A percentile compares a stretch with the other conserved stretches of the same genome.
Conservation (phyloP, 2,329 filamentous ascomycete genomes). For the Aureobasidium namibiae region DNA sequence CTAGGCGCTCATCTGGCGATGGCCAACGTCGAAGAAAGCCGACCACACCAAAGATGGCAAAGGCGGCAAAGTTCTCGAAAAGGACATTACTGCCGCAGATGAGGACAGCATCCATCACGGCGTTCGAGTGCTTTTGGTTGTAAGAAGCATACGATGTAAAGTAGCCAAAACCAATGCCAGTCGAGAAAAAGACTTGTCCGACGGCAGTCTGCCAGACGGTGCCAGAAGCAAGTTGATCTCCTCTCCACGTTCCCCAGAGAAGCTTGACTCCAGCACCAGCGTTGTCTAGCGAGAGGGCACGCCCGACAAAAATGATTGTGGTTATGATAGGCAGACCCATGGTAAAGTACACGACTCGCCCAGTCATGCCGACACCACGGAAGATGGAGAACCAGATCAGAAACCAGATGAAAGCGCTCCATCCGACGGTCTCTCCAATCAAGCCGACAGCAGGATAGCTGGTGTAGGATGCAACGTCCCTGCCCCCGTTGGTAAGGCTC, state of each 20-base stretch:
- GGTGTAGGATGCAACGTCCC: slow-evolving; percentile 36
- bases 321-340: slow-evolving; percentile 52
- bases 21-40: slow-evolving; percentile 40
- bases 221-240: slow-evolving; percentile 42
- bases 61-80: slow-evolving; percentile 47
- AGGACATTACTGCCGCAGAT: slow-evolving; percentile 49
- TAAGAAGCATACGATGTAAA: slow-evolving; percentile 53
- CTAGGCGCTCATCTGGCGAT: slow-evolving; percentile 37
- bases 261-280: slow-evolving; percentile 45
- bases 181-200: slow-evolving; percentile 54
- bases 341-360: slow-evolving; percentile 54
- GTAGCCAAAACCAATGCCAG: slow-evolving; percentile 51
- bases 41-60: slow-evolving; percentile 49
- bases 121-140: slow-evolving; percentile 49
- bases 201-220: slow-evolving; percentile 53
- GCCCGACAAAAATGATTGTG: slow-evolving; percentile 48
- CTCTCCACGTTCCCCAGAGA: slow-evolving; percentile 41
- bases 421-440: slow-evolving; percentile 50
- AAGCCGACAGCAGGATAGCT: slow-evolving; percentile 40
- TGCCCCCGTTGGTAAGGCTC: slow-evolving; percentile 25
- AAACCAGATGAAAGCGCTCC: slow-evolving; percentile 53
- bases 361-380: slow-evolving; percentile 49
- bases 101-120: slow-evolving; percentile 50
- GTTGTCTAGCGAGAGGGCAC: slow-evolving; percentile 46
- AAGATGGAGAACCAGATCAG: slow-evolving; percentile 53